Percentiles rank a stretch among this genome's conserved stretches.
phyloP scores from a whole-genome alignment of 768 basidiomycete species.

The Daedaleopsis sinensis region DNA sequence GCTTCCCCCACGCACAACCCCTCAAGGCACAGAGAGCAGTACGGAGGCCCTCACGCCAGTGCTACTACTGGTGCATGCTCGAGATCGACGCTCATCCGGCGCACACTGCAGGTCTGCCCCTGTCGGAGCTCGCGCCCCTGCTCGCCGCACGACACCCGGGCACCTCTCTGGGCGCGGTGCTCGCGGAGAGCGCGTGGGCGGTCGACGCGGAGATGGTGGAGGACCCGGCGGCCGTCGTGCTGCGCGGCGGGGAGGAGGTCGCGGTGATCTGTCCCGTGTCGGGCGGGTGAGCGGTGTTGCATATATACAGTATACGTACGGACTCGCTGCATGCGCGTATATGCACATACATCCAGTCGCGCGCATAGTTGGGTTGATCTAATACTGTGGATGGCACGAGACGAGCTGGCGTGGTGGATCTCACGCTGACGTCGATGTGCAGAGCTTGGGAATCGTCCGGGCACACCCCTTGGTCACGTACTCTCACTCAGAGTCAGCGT shows the following conservation, averaged over 20 bases:
- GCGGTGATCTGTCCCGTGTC: slow-evolving; percentile 84
- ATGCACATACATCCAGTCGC: no score
- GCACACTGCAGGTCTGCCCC: slow-evolving; percentile 41
- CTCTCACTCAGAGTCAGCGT: no score
- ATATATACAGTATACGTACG: no score
- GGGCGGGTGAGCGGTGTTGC: slow-evolving; percentile 61
- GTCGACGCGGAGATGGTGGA: slow-evolving; percentile 82
- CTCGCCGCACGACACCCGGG: slow-evolving; percentile 59
- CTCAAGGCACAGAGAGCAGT: background rate
- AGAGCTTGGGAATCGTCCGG: no score
- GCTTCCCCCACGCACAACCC: slow-evolving; percentile 31
- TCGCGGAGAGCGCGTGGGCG: slow-evolving; percentile 73
- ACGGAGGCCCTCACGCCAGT: background rate
- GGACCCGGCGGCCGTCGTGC: slow-evolving; percentile 45
- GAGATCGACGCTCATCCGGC: background rate
- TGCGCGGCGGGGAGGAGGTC: slow-evolving; percentile 76
- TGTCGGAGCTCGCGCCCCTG: slow-evolving; percentile 51
- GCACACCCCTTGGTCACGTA: no score
- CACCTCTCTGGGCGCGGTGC: slow-evolving; percentile 51
- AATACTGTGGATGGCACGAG: background rate
- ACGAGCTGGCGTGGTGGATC: background rate
- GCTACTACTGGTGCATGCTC: slow-evolving; percentile 13
- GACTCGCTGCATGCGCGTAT: background rate
- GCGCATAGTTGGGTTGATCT: background rate
- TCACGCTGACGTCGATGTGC: background rate